A percentile compares a stretch with the other conserved stretches of the same genome.
phyloP scores from a whole-genome alignment of 148 eudicot genomes.

The Salicornia ramosissima region DNA sequence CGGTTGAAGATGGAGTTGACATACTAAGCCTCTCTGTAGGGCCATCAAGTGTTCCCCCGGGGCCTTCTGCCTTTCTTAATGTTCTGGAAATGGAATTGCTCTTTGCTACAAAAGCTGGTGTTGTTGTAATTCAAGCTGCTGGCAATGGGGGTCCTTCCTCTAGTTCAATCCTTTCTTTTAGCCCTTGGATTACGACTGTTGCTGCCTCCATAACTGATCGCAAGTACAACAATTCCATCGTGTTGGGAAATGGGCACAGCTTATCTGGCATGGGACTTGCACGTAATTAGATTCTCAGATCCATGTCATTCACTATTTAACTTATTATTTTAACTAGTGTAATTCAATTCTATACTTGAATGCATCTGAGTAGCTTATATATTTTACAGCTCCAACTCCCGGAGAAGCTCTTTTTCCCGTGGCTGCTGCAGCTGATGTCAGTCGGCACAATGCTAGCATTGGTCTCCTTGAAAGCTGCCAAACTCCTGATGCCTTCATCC shows the following conservation, averaged over 20 bases:
- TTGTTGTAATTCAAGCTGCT: constrained; percentile 59
- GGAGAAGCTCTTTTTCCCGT: constrained; percentile 41
- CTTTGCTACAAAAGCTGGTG: constrained; percentile 68
- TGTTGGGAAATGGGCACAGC: constrained; percentile 44
- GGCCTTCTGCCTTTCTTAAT: constrained; percentile 54
- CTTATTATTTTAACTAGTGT: background rate
- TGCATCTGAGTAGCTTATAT: background rate
- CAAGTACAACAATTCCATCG: constrained; percentile 42
- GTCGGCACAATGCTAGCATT: constrained; percentile 34
- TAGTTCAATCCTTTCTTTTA: constrained; percentile 58
- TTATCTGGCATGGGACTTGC: constrained; percentile 57
- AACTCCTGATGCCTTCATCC: constrained; percentile 39
- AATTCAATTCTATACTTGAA: background rate
- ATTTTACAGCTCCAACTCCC: constrained; percentile 47
- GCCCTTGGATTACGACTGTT: constrained; percentile 68
- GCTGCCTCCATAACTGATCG: constrained; percentile 62
- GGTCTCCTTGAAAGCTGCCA: constrained; percentile 56
- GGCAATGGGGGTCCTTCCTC: constrained; percentile 69
- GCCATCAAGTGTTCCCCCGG: constrained; percentile 60
- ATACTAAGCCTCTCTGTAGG: constrained; percentile 63
- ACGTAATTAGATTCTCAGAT: constrained; percentile 31
- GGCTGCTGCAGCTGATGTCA: constrained; percentile 61
- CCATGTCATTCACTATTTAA: background rate
- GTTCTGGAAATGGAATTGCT: constrained; percentile 53
- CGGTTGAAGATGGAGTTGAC: constrained; percentile 67